A percentile compares a stretch with the other conserved stretches of the same genome.
phyloP scores from a whole-genome alignment of 2,329 filamentous ascomycete species.

The Didymellaceae sp. region DNA sequence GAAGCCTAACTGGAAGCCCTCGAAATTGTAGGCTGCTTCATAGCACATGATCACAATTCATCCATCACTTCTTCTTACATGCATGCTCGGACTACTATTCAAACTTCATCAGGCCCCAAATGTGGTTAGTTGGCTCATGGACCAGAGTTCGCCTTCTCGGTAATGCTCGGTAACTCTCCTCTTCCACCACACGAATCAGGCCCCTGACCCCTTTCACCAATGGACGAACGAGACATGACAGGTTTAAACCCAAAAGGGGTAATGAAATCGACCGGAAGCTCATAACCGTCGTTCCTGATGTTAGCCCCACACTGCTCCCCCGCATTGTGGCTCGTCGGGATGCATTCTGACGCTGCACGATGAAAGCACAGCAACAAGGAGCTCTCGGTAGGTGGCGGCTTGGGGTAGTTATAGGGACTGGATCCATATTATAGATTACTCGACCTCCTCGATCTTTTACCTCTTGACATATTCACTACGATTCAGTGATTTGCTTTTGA shows the following conservation, averaged over 20 bases:
- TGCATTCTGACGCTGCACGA: constrained; percentile 5
- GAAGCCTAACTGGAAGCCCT: constrained; percentile 57
- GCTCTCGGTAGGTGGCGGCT: not conserved
- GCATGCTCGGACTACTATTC: not conserved
- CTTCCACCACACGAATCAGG: not conserved
- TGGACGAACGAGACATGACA: constrained; percentile 4
- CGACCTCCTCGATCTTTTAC: constrained; percentile 16
- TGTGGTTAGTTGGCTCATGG: constrained; percentile 1
- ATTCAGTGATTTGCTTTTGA: constrained; percentile 18
- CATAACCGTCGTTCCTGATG: constrained; percentile 3
- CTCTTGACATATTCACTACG: constrained; percentile 19
- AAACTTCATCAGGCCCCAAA: not conserved
- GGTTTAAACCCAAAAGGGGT: not conserved
- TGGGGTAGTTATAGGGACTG: constrained; percentile 14
- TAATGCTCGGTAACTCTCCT: constrained; percentile 20
- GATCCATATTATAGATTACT: constrained; percentile 8
- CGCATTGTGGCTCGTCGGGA: constrained; percentile 29
- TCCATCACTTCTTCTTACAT: not conserved
- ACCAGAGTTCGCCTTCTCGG: constrained; percentile 5
- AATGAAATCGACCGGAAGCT: constrained; percentile 1
- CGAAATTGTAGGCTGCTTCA: constrained; percentile 51
- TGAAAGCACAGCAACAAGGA: not conserved
- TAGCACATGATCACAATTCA: not conserved
- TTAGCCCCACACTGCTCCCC: constrained; percentile 30
- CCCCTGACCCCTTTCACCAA: not conserved